These are phyloP conservation scores for Monilinia vaccinii-corymbosi DNA, from an alignment of 2,329 filamentous ascomycete species.

Conservation along the genomic window DNA sequence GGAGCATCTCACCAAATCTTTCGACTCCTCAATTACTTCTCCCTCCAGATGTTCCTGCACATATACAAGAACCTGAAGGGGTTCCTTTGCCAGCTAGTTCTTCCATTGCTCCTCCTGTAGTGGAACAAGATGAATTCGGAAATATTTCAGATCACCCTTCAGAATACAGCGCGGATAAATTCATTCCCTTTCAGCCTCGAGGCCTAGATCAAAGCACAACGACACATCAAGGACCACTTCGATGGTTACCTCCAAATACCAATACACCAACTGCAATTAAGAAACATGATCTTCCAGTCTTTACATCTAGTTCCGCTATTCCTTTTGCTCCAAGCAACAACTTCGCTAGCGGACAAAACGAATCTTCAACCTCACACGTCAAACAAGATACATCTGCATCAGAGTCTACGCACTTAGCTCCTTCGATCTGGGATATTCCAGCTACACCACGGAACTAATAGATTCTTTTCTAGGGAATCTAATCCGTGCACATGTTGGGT, in stretches of 20 bases:
- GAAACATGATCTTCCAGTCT: conserved; percentile 25
- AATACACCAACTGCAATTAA: conserved; percentile 22
- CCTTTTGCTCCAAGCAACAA: conserved; percentile 19
- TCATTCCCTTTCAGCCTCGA: conserved; percentile 48
- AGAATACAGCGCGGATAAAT: conserved; percentile 32
- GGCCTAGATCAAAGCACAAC: conserved; percentile 37
- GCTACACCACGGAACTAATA: conserved; percentile 26
- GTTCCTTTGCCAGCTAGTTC: conserved; percentile 23
- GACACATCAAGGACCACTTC: conserved; percentile 34
- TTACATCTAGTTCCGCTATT: conserved; percentile 26
- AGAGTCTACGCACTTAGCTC: conserved; percentile 9
- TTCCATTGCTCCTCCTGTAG: conserved; percentile 10
- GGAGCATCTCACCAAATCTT: conserved; percentile 11
- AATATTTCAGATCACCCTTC: conserved; percentile 6
- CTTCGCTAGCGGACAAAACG: conserved; percentile 3
- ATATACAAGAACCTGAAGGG: conserved; percentile 17
- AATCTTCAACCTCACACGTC: conserved; percentile 1
- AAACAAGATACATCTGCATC: not conserved
- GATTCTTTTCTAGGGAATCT: not conserved
- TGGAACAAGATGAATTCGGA: not conserved
- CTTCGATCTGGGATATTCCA: conserved; percentile 30
- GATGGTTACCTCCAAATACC: conserved; percentile 44
- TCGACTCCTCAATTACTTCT: conserved; percentile 16
- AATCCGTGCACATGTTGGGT: not conserved
- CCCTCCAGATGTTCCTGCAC: conserved; percentile 11